Conservation (phyloP, 1,284 basidiomycete genomes). For the Amylostereum chailletii region DNA sequence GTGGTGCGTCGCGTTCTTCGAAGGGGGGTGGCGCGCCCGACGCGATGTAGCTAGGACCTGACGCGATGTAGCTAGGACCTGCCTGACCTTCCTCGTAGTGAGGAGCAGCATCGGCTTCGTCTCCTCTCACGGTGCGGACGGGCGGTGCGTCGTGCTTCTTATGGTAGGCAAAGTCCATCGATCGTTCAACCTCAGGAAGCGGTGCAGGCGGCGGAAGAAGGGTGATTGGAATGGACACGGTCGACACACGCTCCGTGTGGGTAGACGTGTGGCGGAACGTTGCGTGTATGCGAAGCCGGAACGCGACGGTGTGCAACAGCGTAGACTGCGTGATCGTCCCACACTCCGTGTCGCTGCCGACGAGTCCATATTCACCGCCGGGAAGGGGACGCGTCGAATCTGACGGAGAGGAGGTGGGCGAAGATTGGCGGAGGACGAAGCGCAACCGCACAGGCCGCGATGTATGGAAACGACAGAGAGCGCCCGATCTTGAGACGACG, state of each 20-base stretch:
- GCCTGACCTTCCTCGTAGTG: constrained; percentile 59
- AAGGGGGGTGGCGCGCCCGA: constrained; percentile 69
- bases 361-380: constrained; percentile 13
- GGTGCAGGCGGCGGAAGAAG: constrained; percentile 67
- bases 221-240: constrained; percentile 54
- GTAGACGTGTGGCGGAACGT: constrained; percentile 64
- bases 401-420: constrained; percentile 44
- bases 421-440: constrained; percentile 58
- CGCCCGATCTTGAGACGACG: constrained; percentile 64
- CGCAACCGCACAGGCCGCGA: constrained; percentile 58
- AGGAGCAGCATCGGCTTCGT: constrained; percentile 57
- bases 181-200: constrained; percentile 62
- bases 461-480: constrained; percentile 72
- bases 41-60: constrained; percentile 20
- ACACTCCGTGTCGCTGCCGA: constrained; percentile 43
- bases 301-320: constrained; percentile 62
- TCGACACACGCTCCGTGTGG: constrained; percentile 55
- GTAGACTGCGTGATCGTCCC: constrained; percentile 70
- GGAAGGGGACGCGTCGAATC: constrained; percentile 29
- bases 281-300: constrained; percentile 52
- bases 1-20: constrained; percentile 72
- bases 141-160: constrained; percentile 82
- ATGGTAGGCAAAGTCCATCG: constrained; percentile 63
- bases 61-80: constrained; percentile 51
- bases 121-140: constrained; percentile 52